Base-by-base conservation (phyloP, 768 basidiomycete species). In the Boletus patriciae region DNA sequence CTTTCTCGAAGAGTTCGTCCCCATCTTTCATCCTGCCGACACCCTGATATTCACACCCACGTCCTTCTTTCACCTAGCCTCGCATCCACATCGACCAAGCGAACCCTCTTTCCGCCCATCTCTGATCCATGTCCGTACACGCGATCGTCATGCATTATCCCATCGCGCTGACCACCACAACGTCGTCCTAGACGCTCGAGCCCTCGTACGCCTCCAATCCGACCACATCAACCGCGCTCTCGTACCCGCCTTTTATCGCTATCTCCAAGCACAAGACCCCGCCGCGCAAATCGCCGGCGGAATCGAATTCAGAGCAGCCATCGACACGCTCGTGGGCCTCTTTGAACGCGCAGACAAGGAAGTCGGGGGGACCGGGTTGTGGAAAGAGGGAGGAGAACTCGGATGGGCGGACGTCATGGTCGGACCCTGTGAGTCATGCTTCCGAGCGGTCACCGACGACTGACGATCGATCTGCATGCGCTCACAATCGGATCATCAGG, bases 211-310 rank as follows among this genome's bases (percentile, higher is more conserved):
- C 15, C 80, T 90, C 16, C 85, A 89, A 67, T 75, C 79, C 12
- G 88, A 90, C 69, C 83, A 86, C 62, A 76, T 87, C 69, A 85
- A 80, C 54, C 84, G 88, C 4, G 66, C 72, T 9, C 66, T 90
- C 40, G 78, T 91, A 4, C 88, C 89, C 8, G 78, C 85, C 0
- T 91, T 90, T 70, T 90, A 90, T 63, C 82, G 87, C 29, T 89
- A 78, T 62, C 77, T 91, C 29, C 88, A 90, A 73, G 84, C 87
- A 0, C 88, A 88, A 70, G 83, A 83, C 8, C 51, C 66, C 10
- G 70, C 69, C 4, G 76, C 80, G 1, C 87, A 89, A 66, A 77
- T 79, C 45, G 71, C 77, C 19, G 68, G 65, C 3, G 83, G 77
- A 3, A 79, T 77, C 52, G 87, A 87, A 19, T 86, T 87, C 57